These are phyloP conservation scores for Aspergillus sp. DNA, from an alignment of 2,329 filamentous ascomycete genomes.

Conservation along the genomic window DNA sequence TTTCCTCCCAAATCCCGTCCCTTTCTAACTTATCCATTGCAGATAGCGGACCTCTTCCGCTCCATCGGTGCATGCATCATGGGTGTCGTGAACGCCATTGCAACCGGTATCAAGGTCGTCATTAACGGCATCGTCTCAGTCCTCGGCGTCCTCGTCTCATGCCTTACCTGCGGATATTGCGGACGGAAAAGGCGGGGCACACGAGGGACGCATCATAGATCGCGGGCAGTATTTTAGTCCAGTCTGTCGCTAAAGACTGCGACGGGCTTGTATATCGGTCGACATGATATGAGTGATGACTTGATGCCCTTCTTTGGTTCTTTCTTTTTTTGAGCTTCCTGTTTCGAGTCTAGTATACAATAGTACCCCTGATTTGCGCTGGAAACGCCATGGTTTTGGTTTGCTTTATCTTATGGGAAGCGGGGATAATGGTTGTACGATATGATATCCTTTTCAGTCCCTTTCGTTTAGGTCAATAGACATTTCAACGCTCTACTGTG, in stretches of 20 bases:
- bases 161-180: constrained; percentile 53
- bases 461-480: not conserved
- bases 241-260: not conserved
- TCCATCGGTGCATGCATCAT: constrained; percentile 68
- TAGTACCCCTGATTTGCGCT: not conserved
- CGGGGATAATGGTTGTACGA: not conserved
- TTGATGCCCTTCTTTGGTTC: not conserved
- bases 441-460: not conserved
- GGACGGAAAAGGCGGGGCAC: constrained; percentile 28
- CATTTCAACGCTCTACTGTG: not conserved
- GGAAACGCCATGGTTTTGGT: not conserved
- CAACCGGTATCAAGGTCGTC: constrained; percentile 63
- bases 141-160: constrained; percentile 66
- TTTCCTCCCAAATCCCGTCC: constrained; percentile 13
- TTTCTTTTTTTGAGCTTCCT: not conserved
- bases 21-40: constrained; percentile 14
- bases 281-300: constrained; percentile 4
- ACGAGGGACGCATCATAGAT: constrained; percentile 3
- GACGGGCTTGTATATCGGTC: not conserved
- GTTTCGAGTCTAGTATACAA: not conserved
- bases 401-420: not conserved
- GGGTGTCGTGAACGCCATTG: constrained; percentile 68
- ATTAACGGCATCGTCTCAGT: constrained; percentile 66
- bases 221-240: constrained; percentile 1
- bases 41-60: constrained; percentile 61